Percentiles rank a stretch among this genome's conserved stretches.
These are phyloP conservation scores for Barbatosphaeria neglecta DNA, from an alignment of 495 filamentous ascomycete genomes.

Conservation along the genomic window DNA sequence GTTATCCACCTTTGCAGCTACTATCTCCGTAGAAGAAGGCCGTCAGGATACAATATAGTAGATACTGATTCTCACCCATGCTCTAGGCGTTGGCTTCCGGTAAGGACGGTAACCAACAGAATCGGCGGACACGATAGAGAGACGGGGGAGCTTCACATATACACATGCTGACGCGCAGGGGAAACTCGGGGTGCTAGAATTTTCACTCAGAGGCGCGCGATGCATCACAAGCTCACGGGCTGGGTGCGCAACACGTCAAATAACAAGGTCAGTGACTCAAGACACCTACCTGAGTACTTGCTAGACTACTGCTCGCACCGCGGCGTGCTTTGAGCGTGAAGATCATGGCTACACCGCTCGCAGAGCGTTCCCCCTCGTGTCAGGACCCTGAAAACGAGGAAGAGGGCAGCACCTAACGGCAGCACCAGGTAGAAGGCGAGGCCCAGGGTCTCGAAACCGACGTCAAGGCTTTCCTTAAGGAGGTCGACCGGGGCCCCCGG, in stretches of 20 bases:
- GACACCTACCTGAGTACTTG: conserved; percentile 1
- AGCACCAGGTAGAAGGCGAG: conserved; percentile 77
- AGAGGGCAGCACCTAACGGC: conserved; percentile 1
- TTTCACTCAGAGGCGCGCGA: conserved; percentile 61
- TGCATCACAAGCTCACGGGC: conserved; percentile 54
- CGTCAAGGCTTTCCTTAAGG: conserved; percentile 58
- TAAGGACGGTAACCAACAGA: conserved; percentile 23
- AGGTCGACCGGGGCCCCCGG: conserved; percentile 61
- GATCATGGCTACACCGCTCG: no score
- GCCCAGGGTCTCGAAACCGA: conserved; percentile 60
- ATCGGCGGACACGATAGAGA: no score
- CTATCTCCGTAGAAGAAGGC: no score
- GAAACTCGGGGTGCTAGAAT: conserved; percentile 34
- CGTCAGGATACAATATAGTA: no score
- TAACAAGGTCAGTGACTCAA: no score
- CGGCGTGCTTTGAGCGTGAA: no score
- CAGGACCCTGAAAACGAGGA: not conserved
- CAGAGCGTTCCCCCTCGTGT: not conserved
- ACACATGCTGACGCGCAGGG: no score
- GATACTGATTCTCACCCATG: conserved; percentile 3
- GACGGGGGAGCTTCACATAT: no score
- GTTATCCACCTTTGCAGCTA: not conserved
- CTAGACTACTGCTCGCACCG: not conserved
- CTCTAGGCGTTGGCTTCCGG: conserved; percentile 61
- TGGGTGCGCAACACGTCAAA: conserved; percentile 68